Evolutionary conservation across 2,329 filamentous ascomycete species (phyloP).

Genomic region (Penicillium rolfsii): DNA sequence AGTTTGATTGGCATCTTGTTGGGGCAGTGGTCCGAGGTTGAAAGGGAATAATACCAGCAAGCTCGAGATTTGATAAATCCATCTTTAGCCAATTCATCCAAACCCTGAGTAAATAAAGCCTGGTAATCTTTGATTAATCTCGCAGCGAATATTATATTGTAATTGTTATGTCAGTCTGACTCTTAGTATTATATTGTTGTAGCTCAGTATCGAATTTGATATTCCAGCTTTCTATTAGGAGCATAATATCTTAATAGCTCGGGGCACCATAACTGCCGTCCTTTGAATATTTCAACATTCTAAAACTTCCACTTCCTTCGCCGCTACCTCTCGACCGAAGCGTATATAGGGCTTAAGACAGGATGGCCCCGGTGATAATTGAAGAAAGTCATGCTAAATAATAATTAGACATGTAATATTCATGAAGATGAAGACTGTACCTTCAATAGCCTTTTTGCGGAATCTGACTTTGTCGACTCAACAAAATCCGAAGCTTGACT

Average conservation of each 20-base stretch:
- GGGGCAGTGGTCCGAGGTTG: not conserved
- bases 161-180: not conserved
- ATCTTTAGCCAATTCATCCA: not conserved
- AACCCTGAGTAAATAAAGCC: not conserved
- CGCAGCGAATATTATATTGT: not conserved
- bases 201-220: not conserved
- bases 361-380: slow-evolving; percentile 14
- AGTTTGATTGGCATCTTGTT: not conserved
- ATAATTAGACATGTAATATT: slow-evolving; percentile 7
- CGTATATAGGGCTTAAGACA: slow-evolving; percentile 24
- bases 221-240: not conserved
- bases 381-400: slow-evolving; percentile 22
- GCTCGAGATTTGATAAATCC: not conserved
- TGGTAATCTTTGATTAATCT: not conserved
- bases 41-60: not conserved
- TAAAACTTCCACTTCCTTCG: slow-evolving; percentile 12
- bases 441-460: not conserved
- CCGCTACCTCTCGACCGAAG: slow-evolving; percentile 15
- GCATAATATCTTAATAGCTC: not conserved
- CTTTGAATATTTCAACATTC: not conserved
- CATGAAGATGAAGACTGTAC: not conserved
- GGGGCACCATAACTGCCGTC: not conserved
- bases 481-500: not conserved
- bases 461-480: not conserved
- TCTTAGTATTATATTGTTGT: not conserved